These are phyloP conservation scores for Chamaecyparis obtusa DNA, from an alignment of 75 land plant genomes.

Conservation along the genomic window DNA sequence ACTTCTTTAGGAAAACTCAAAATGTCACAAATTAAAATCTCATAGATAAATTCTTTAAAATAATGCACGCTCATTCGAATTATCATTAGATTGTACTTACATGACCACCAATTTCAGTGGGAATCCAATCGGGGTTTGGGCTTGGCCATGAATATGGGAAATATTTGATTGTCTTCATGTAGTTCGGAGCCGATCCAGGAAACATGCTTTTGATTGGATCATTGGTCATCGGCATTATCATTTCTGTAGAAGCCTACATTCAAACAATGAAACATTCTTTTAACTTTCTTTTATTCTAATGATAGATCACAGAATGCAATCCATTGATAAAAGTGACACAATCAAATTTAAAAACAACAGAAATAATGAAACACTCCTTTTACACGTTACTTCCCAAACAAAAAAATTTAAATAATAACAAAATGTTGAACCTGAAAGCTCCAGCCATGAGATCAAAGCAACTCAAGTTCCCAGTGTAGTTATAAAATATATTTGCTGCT, in stretches of 20 bases:
- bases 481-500: conserved; percentile 33
- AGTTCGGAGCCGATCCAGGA: conserved; percentile 17
- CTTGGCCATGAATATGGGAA: conserved; percentile 16
- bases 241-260: conserved; percentile 45
- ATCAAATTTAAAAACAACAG: no score
- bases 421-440: conserved; percentile 24
- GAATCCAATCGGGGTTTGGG: conserved; percentile 36
- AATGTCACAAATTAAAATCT: no score
- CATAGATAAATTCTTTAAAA: no score
- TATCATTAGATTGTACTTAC: conserved; percentile 14
- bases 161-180: not conserved
- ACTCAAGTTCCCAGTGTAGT: conserved; percentile 26
- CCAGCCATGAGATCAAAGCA: conserved; percentile 35
- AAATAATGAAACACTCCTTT: not conserved
- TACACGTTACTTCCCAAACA: not conserved
- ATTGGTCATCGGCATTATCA: conserved; percentile 49
- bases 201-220: conserved; percentile 36
- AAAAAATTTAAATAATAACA: no score
- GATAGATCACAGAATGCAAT: no score
- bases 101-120: conserved; percentile 40
- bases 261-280: no score
- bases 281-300: no score
- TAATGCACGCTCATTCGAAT: no score
- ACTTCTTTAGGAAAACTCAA: no score
- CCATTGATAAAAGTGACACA: no score